Evolutionary conservation across 1,284 basidiomycete species (phyloP).

Genomic region (Puccinia hordei): DNA sequence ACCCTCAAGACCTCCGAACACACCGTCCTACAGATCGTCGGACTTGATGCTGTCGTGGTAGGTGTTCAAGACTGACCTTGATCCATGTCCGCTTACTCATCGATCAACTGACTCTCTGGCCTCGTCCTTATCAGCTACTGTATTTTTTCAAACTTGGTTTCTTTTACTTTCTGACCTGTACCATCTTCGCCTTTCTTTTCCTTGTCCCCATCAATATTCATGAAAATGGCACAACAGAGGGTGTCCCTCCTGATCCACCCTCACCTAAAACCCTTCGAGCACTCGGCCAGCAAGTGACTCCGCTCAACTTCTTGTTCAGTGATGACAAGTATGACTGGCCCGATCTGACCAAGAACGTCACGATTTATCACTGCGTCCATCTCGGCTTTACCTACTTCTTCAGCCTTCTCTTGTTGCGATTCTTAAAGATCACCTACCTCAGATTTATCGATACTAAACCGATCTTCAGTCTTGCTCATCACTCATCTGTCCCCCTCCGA

Average conservation of each 20-base stretch:
- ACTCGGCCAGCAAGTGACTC: too few relatives aligned
- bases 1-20: constrained; percentile 40
- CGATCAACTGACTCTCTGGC: constrained; percentile 54
- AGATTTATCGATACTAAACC: too few relatives aligned
- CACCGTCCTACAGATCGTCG: constrained; percentile 53
- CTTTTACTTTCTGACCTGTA: constrained; percentile 33
- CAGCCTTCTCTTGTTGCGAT: too few relatives aligned
- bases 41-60: constrained; percentile 58
- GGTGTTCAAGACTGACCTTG: constrained; percentile 57
- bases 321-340: too few relatives aligned
- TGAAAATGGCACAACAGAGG: constrained; percentile 58
- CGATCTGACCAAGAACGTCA: too few relatives aligned
- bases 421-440: too few relatives aligned
- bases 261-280: too few relatives aligned
- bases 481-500: constrained; percentile 56
- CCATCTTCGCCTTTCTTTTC: constrained; percentile 53
- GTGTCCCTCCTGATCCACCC: too few relatives aligned
- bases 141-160: constrained; percentile 51
- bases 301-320: too few relatives aligned
- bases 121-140: constrained; percentile 44
- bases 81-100: constrained; percentile 56
- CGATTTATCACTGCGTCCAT: too few relatives aligned
- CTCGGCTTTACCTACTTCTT: too few relatives aligned
- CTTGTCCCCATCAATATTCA: constrained; percentile 59
- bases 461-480: too few relatives aligned